Percentiles rank a stretch among this genome's conserved stretches.
These are phyloP conservation scores for Cryphonectria parasitica DNA, from an alignment of 2,329 filamentous ascomycete genomes.

Conservation along the genomic window DNA sequence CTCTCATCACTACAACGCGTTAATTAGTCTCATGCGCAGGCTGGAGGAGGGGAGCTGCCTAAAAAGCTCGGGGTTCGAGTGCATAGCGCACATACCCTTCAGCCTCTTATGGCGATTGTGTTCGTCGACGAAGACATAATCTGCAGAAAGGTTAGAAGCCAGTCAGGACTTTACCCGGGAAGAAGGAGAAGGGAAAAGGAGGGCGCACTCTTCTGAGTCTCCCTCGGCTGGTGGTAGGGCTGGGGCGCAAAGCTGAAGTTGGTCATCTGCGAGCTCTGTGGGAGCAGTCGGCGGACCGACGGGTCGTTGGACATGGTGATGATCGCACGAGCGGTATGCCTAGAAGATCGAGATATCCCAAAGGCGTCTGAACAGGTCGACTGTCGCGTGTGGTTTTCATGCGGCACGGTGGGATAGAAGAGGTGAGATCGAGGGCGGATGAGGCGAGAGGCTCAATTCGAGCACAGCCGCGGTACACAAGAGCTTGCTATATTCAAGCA, in stretches of 20 bases:
- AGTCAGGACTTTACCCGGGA: not conserved
- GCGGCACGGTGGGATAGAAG: not conserved
- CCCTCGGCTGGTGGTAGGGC: constrained; percentile 63
- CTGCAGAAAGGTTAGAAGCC: constrained; percentile 52
- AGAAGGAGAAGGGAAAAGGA: not conserved
- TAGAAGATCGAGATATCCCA: constrained; percentile 3
- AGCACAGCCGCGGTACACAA: constrained; percentile 5
- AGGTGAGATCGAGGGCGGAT: constrained; percentile 16
- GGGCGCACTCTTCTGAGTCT: constrained; percentile 81
- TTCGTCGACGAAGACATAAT: constrained; percentile 99
- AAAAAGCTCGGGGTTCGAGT: not conserved
- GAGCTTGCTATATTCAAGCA: constrained; percentile 10
- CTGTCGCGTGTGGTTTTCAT: constrained; percentile 6
- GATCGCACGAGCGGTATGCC: constrained; percentile 16
- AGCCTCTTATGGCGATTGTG: constrained; percentile 97
- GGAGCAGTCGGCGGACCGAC: constrained; percentile 63
- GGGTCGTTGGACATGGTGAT: constrained; percentile 65
- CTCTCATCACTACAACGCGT: constrained; percentile 79
- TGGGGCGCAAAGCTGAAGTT: constrained; percentile 76
- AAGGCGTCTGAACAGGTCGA: constrained; percentile 8
- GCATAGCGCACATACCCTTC: constrained; percentile 67
- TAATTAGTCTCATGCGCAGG: constrained; percentile 7
- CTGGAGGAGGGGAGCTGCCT: not conserved
- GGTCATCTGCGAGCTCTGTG: constrained; percentile 71
- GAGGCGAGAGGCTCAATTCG: constrained; percentile 21